Conservation (phyloP, 148 eudicot species). For the Beta vulgaris region DNA sequence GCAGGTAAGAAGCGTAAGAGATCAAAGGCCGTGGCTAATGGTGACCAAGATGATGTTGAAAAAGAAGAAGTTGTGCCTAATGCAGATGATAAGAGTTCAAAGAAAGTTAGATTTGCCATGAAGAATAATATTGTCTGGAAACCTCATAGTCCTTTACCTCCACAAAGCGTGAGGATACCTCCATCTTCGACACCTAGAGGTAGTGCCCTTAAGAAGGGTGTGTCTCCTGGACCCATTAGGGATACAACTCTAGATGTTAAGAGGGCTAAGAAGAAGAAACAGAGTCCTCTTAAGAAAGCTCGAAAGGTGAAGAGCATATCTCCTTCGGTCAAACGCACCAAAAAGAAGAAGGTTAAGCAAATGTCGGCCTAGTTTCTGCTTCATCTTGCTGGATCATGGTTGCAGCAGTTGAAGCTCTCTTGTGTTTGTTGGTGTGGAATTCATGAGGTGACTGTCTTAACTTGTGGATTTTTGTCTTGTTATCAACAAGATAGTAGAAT, state of each 20-base stretch:
- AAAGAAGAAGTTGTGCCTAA: slow-evolving; percentile 24
- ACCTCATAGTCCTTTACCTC: slow-evolving; percentile 81
- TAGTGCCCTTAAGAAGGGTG: slow-evolving; percentile 90
- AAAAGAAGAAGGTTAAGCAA: slow-evolving; percentile 51
- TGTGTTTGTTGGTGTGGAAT: slow-evolving; percentile 8
- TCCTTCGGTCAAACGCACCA: slow-evolving; percentile 47
- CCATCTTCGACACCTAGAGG: slow-evolving; percentile 92
- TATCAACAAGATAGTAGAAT: slow-evolving; percentile 10
- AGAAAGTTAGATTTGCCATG: slow-evolving; percentile 80
- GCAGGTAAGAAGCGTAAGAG: slow-evolving; percentile 61
- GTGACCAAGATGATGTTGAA: slow-evolving; percentile 31
- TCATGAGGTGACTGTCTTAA: slow-evolving; percentile 30
- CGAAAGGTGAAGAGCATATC: slow-evolving; percentile 48
- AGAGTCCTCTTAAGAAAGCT: slow-evolving; percentile 45
- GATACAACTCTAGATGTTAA: slow-evolving; percentile 46
- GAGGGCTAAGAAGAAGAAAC: slow-evolving; percentile 57
- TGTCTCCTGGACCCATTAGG: slow-evolving; percentile 78
- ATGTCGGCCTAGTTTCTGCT: slow-evolving; percentile 29
- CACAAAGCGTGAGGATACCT: slow-evolving; percentile 78
- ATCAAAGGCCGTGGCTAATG: slow-evolving; percentile 25
- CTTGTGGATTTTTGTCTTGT: slow-evolving; percentile 24
- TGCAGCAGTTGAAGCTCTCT: slow-evolving; percentile 4
- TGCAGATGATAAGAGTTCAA: slow-evolving; percentile 57
- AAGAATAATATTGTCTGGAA: slow-evolving; percentile 93
- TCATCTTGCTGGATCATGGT: slow-evolving; percentile 9